These are phyloP conservation scores for Botrytis pseudocinerea DNA, from an alignment of 2,329 filamentous ascomycete genomes.

Conservation along the genomic window DNA sequence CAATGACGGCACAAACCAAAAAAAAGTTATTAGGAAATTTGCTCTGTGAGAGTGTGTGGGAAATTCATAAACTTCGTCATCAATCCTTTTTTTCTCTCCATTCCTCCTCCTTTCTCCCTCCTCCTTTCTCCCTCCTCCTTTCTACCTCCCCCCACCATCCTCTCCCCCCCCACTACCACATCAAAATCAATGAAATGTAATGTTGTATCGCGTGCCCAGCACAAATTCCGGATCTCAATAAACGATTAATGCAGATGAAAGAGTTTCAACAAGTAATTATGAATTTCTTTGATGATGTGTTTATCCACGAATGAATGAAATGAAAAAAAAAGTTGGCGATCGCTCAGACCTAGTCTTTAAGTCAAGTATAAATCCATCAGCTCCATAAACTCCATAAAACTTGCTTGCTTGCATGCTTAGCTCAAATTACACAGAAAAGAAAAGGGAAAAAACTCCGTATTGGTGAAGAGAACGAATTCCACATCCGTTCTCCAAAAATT, in stretches of 20 bases:
- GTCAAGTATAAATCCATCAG: slow-evolving; percentile 8
- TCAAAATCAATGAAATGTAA: slow-evolving; percentile 7
- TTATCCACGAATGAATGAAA: slow-evolving; percentile 6
- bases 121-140: background rate
- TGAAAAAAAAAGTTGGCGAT: slow-evolving; percentile 4
- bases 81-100: slow-evolving; percentile 1
- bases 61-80: slow-evolving; percentile 22
- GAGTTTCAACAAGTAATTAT: slow-evolving; percentile 18
- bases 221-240: slow-evolving; percentile 11
- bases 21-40: slow-evolving; percentile 4
- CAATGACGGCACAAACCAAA: background rate
- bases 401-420: slow-evolving; percentile 14
- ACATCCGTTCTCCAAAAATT: background rate
- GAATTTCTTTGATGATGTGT: slow-evolving; percentile 9
- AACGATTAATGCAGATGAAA: slow-evolving; percentile 10
- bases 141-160: background rate
- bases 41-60: background rate
- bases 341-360: slow-evolving; percentile 20
- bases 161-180: background rate
- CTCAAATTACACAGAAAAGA: slow-evolving; percentile 17
- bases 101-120: background rate
- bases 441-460: slow-evolving; percentile 5
- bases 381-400: slow-evolving; percentile 16
- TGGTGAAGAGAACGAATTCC: slow-evolving; percentile 13
- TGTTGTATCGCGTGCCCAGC: slow-evolving; percentile 6